Evolutionary conservation across 176 grass and related monocot genomes (phyloP).

Genomic region (Tillandsia leiboldiana): DNA sequence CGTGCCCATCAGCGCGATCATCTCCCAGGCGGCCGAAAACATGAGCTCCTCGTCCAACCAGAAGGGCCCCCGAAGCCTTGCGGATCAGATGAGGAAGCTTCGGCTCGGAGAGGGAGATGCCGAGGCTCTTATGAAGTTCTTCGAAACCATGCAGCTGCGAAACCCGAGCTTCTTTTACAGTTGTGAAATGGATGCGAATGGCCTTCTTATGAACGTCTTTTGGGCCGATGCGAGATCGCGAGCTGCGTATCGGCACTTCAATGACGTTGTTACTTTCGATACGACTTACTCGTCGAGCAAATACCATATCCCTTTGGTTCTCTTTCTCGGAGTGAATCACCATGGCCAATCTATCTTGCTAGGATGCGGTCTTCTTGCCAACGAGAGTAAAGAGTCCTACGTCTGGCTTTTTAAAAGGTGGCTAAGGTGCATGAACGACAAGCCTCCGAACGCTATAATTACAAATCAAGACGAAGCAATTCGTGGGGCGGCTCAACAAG

Average conservation of each 20-base stretch:
- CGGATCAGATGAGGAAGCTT: not conserved
- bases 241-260: slow-evolving; percentile 24
- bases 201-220: slow-evolving; percentile 21
- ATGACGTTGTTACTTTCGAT: slow-evolving; percentile 32
- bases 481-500: not conserved
- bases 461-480: not conserved
- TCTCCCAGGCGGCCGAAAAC: not conserved
- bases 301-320: slow-evolving; percentile 7
- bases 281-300: slow-evolving; percentile 4
- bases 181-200: slow-evolving; percentile 24
- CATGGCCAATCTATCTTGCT: slow-evolving; percentile 12
- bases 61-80: not conserved
- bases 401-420: slow-evolving; percentile 3
- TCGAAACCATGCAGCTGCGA: slow-evolving; percentile 18
- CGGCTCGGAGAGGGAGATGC: slow-evolving; percentile 12
- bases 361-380: slow-evolving; percentile 9
- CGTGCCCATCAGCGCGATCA: not conserved
- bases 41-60: not conserved
- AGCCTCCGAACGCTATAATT: slow-evolving; percentile 5
- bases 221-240: slow-evolving; percentile 25
- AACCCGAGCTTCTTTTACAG: slow-evolving; percentile 30
- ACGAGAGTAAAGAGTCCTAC: not conserved
- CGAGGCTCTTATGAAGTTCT: slow-evolving; percentile 22
- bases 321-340: slow-evolving; percentile 7
- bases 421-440: slow-evolving; percentile 8